Evolutionary conservation across 305 asterid genomes (phyloP).

Genomic region (Solanum chacoense): DNA sequence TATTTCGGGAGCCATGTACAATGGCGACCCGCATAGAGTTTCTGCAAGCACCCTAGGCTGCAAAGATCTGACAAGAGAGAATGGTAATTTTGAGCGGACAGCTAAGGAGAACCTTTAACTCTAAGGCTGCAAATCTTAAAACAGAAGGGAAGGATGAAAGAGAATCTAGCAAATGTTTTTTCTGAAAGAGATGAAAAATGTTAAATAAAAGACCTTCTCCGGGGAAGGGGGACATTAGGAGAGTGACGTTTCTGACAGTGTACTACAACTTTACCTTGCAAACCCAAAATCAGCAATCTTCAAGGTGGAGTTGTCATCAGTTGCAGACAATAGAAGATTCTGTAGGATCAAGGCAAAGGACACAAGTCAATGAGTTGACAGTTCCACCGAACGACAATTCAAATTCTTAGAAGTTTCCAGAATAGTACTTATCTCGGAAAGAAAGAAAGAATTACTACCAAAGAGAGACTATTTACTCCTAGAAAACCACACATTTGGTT

Average conservation of each 20-base stretch:
- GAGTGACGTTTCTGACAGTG: neutral
- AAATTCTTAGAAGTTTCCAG: neutral
- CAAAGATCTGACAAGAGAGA: conserved; percentile 52
- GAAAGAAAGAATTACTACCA: neutral
- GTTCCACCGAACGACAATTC: neutral
- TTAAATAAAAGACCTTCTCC: neutral
- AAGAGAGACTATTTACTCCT: neutral
- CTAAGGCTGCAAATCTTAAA: neutral
- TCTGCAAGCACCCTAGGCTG: conserved; percentile 85
- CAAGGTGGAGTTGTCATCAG: conserved; percentile 46
- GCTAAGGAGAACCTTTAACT: neutral
- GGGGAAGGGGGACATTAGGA: neutral
- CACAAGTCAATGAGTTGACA: conserved; percentile 13
- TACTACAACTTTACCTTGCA: conserved; percentile 60
- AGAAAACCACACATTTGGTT: neutral
- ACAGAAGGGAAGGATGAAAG: neutral
- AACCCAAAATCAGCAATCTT: conserved; percentile 99
- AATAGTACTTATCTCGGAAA: neutral
- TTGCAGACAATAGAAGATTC: conserved; percentile 70
- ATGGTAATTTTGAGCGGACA: neutral
- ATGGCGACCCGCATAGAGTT: conserved; percentile 94
- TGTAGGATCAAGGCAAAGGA: conserved; percentile 23
- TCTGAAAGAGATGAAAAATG: neutral
- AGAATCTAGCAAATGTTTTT: neutral
- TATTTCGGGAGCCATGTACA: conserved; percentile 99